phyloP scores from a whole-genome alignment of 352 stramenopile genomes.

The Phytophthora nicotianae region DNA sequence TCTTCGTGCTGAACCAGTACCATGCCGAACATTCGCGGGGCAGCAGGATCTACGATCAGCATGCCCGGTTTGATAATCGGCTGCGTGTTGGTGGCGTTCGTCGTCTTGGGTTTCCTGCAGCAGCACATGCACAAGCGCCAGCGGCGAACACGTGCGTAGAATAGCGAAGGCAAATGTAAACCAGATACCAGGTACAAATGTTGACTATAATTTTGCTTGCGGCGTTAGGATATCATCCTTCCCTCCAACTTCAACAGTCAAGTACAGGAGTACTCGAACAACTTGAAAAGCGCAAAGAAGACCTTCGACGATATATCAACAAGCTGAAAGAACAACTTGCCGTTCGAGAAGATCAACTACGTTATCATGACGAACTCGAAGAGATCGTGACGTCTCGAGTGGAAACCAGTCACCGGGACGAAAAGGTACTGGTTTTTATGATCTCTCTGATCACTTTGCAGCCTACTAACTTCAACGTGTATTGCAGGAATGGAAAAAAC shows the following conservation, averaged over 20 bases:
- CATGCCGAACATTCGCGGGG: slow-evolving; percentile 50
- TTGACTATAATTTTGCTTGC: not conserved
- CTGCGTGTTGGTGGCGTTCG: slow-evolving; percentile 39
- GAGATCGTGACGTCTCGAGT: slow-evolving; percentile 61
- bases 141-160: slow-evolving; percentile 28
- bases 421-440: slow-evolving; percentile 36
- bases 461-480: slow-evolving; percentile 3
- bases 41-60: slow-evolving; percentile 29
- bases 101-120: slow-evolving; percentile 48
- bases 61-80: slow-evolving; percentile 50
- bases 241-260: slow-evolving; percentile 43
- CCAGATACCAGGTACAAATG: no score
- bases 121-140: slow-evolving; percentile 38
- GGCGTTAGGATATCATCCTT: slow-evolving; percentile 46
- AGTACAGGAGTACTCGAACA: slow-evolving; percentile 44
- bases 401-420: slow-evolving; percentile 51
- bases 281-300: slow-evolving; percentile 65
- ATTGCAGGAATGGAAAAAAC: slow-evolving; percentile 58
- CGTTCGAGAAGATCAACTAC: slow-evolving; percentile 59
- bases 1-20: slow-evolving; percentile 1
- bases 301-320: slow-evolving; percentile 63
- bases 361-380: slow-evolving; percentile 69
- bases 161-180: no score
- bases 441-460: slow-evolving; percentile 1
- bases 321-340: slow-evolving; percentile 55